Evolutionary conservation across 2,329 filamentous ascomycete genomes (phyloP).

Genomic region (Cyphellophora attinorum): DNA sequence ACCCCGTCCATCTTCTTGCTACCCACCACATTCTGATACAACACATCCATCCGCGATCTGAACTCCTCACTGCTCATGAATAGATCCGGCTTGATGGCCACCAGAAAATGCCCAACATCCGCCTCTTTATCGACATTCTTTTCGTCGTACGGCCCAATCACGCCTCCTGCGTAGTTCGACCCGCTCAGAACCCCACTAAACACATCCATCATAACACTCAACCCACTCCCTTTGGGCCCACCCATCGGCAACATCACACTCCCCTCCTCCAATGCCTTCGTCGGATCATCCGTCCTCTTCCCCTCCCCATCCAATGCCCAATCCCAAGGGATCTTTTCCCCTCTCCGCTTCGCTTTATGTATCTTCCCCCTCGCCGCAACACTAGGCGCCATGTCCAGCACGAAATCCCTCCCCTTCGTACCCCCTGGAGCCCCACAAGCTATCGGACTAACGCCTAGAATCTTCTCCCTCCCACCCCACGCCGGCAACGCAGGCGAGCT

Average conservation of each 20-base stretch:
- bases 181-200: constrained; percentile 71
- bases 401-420: constrained; percentile 47
- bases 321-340: constrained; percentile 35
- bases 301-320: constrained; percentile 71
- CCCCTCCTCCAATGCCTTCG: constrained; percentile 51
- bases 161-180: constrained; percentile 67
- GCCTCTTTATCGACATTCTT: constrained; percentile 55
- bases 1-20: constrained; percentile 45
- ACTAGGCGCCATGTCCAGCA: constrained; percentile 37
- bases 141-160: constrained; percentile 67
- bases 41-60: constrained; percentile 47
- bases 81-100: constrained; percentile 63
- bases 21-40: constrained; percentile 45
- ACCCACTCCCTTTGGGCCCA: constrained; percentile 68
- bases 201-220: constrained; percentile 82
- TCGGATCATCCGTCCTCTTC: constrained; percentile 60
- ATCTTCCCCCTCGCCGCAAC: constrained; percentile 37
- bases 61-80: constrained; percentile 66
- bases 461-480: constrained; percentile 58
- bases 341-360: constrained; percentile 33
- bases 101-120: constrained; percentile 65
- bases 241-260: constrained; percentile 83
- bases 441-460: constrained; percentile 66
- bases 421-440: constrained; percentile 64
- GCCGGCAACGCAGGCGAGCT: constrained; percentile 63